phyloP scores from a whole-genome alignment of 2,329 filamentous ascomycete species.

The Aciculosporium take region DNA sequence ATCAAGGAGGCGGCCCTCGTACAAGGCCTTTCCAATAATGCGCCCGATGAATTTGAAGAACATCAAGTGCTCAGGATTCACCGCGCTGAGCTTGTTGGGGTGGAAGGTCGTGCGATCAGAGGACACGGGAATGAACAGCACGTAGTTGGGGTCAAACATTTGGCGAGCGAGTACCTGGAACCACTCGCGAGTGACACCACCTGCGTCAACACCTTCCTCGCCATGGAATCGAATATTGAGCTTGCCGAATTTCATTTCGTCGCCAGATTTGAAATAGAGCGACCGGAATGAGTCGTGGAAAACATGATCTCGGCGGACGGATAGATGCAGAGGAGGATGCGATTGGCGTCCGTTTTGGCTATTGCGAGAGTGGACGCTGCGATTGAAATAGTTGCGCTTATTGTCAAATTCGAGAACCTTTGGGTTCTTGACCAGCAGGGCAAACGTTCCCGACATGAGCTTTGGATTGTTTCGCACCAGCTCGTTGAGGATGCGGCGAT shows the following conservation, averaged over 20 bases:
- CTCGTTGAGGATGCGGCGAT: conserved; percentile 94
- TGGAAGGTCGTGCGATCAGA: conserved; percentile 98
- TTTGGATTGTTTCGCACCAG: conserved; percentile 94
- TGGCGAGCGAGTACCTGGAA: conserved; percentile 94
- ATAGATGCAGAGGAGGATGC: conserved; percentile 63
- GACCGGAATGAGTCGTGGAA: conserved; percentile 98
- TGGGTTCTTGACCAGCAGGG: conserved; percentile 89
- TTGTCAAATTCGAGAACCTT: conserved; percentile 99
- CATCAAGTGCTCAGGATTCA: conserved; percentile 90
- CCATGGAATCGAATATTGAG: conserved; percentile 94
- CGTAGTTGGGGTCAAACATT: conserved; percentile 98
- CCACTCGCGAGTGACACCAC: conserved; percentile 96
- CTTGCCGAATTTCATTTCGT: conserved; percentile 98
- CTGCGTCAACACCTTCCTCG: conserved; percentile 94
- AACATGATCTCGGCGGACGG: conserved; percentile 83
- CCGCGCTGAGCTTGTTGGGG: conserved; percentile 81
- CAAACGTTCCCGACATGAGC: conserved; percentile 96
- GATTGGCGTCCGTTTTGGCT: conserved; percentile 56
- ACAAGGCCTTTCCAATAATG: conserved; percentile 94
- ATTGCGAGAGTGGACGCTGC: conserved; percentile 63
- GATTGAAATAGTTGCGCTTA: conserved; percentile 97
- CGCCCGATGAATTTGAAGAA: conserved; percentile 99
- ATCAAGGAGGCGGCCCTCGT: conserved; percentile 88
- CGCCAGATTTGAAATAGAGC: conserved; percentile 90
- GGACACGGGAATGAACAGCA: conserved; percentile 88